These are phyloP conservation scores for Penicillium sp. DNA, from an alignment of 2,329 filamentous ascomycete species.

Conservation along the genomic window DNA sequence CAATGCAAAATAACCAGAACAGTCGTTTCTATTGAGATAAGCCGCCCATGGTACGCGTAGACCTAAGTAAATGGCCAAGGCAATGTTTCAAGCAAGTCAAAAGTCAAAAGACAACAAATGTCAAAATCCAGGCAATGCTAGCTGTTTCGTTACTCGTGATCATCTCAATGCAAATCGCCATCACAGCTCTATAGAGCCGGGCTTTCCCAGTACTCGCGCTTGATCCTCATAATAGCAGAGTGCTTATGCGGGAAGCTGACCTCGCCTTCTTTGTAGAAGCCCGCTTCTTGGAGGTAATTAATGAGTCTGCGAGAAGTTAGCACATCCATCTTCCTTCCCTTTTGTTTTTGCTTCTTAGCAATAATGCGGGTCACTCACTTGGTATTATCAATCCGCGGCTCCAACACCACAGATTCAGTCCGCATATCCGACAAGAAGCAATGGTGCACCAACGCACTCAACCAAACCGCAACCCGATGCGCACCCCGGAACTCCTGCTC, in stretches of 20 bases:
- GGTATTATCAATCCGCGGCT: constrained; percentile 86
- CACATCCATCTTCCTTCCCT: background rate
- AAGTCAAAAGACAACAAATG: background rate
- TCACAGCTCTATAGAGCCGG: constrained; percentile 54
- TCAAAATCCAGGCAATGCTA: constrained; percentile 7
- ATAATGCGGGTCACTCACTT: constrained; percentile 59
- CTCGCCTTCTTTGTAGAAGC: constrained; percentile 85
- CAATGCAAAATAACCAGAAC: background rate
- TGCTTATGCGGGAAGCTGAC: constrained; percentile 90
- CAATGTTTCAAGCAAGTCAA: background rate
- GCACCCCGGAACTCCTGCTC: constrained; percentile 86
- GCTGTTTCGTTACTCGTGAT: constrained; percentile 20
- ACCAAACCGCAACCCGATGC: constrained; percentile 75
- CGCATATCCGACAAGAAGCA: constrained; percentile 74
- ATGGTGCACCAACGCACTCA: constrained; percentile 84
- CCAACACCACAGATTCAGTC: constrained; percentile 79
- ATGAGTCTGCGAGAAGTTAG: constrained; percentile 57
- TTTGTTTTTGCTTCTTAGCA: background rate
- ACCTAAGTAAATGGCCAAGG: background rate
- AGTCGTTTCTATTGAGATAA: background rate
- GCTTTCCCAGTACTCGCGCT: constrained; percentile 75
- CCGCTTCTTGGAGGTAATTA: constrained; percentile 67
- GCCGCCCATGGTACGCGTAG: background rate
- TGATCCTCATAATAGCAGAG: constrained; percentile 77
- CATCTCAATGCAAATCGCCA: background rate